phyloP scores from a whole-genome alignment of 805 yeast genomes.

The Phaffomyces thermotolerans region DNA sequence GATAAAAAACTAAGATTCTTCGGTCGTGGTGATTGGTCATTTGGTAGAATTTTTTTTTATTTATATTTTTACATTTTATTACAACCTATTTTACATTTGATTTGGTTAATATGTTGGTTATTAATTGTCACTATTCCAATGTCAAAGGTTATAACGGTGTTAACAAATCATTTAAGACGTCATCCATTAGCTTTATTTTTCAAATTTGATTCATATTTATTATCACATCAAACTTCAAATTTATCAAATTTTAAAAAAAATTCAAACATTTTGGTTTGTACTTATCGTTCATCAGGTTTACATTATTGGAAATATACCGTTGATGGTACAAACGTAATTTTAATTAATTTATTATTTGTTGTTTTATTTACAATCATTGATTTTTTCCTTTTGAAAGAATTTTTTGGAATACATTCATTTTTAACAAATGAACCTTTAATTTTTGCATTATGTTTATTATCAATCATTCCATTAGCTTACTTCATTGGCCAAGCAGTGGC shows the following conservation, averaged over 20 bases:
- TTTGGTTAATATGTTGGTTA: slow-evolving; percentile 68
- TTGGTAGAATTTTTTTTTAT: slow-evolving; percentile 75
- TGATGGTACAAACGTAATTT: slow-evolving; percentile 91
- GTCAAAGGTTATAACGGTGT: slow-evolving; percentile 66
- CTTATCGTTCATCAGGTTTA: slow-evolving; percentile 85
- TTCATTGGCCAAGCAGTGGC: slow-evolving; percentile 99
- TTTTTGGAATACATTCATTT: slow-evolving; percentile 26
- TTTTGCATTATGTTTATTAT: slow-evolving; percentile 68
- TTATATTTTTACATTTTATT: slow-evolving; percentile 58
- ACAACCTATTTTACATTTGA: slow-evolving; percentile 54
- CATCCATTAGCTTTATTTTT: slow-evolving; percentile 88
- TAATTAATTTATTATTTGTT: slow-evolving; percentile 73
- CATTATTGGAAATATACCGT: slow-evolving; percentile 95
- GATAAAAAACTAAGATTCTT: slow-evolving; percentile 50
- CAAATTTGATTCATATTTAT: slow-evolving; percentile 40
- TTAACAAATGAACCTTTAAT: slow-evolving; percentile 55
- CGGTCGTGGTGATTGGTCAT: slow-evolving; percentile 89
- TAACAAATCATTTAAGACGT: slow-evolving; percentile 72
- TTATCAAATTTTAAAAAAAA: slow-evolving; percentile 21
- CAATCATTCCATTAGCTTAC: slow-evolving; percentile 90
- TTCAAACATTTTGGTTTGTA: slow-evolving; percentile 68
- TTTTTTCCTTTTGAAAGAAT: slow-evolving; percentile 53
- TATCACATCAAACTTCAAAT: slow-evolving; percentile 10
- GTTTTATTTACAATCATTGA: slow-evolving; percentile 81
- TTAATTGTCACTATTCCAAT: slow-evolving; percentile 87